Base-by-base conservation (phyloP, 495 filamentous ascomycete species). In the Bombardia bombarda region DNA sequence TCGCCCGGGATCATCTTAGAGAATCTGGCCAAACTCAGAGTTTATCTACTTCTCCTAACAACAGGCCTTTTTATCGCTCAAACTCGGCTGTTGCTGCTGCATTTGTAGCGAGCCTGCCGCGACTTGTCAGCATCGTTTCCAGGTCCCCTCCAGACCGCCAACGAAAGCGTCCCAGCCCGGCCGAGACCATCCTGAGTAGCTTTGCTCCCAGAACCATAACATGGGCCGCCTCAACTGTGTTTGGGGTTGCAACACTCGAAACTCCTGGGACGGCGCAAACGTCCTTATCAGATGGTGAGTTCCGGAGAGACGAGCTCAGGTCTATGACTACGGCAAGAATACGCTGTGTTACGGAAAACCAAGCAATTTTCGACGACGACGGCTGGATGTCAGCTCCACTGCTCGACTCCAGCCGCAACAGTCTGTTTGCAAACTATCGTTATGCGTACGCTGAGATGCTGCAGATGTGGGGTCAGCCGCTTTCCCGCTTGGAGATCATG, bases 361-460 rank as follows among this genome's bases (percentile, higher is more conserved):
- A 84, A 50, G 73, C 74, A 31, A 70, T 75, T 24, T 94, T 95
- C 43, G 83, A 90, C 42, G 79, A 84, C 39, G 85, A 90, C 56
- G 79, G 79, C n/a, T 74, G 74, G 60, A 67, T 83, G 37, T 73
- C 72, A 26, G 71, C 77, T 3, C 74, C 86, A 1, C 70, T 95
- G 20, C 71, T 95, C 6, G 82, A 94, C 42, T 73, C 72, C 5
- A 71, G 65, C 24, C 76, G 78, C 32, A 62, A 73, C 33, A 55
- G 66, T 24, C 57, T 82, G 4, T 90, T 87, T 51, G 66, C 65
- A 7, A 73, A 75, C 32, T 96, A 93, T 61, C 79, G 90, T 14
- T 74, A 77, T 40, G 71, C 79, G 28, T 96, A 96, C 56, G 86
- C 90, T 9, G 75, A 90, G 47, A 73, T 93, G 50, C 71, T 96